Evolutionary conservation across 2,329 filamentous ascomycete species (phyloP).

Genomic region (Ophiocordyceps camponoti-saundersi): DNA sequence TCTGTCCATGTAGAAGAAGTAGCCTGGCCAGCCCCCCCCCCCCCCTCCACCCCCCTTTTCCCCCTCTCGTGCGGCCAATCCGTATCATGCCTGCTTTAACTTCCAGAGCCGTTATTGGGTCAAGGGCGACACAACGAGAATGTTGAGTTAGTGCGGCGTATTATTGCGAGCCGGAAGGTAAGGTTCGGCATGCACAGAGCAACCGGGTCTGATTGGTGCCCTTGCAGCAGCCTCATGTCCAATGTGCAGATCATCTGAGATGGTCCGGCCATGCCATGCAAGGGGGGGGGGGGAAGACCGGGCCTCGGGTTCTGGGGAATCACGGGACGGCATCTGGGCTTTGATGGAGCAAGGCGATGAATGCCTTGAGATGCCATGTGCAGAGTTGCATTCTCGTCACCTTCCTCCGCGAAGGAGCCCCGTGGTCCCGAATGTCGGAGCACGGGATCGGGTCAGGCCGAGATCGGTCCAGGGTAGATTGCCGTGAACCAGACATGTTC

Average conservation of each 20-base stretch:
- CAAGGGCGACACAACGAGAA: neutral
- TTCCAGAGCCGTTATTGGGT: neutral
- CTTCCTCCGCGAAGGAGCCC: too few species aligned
- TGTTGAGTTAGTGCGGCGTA: neutral
- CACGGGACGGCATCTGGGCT: neutral
- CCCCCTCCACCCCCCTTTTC: too few species aligned
- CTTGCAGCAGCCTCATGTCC: neutral
- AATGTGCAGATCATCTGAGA: neutral
- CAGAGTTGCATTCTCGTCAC: neutral
- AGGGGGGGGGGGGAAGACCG: too few species aligned
- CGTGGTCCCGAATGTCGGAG: too few species aligned
- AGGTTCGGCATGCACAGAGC: neutral
- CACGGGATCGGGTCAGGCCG: too few species aligned
- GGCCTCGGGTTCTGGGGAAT: neutral
- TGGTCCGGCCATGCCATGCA: neutral
- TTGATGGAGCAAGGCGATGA: too few species aligned
- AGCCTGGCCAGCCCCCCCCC: too few species aligned
- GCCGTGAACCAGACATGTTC: too few species aligned
- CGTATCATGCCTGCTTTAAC: neutral
- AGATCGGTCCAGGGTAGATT: too few species aligned
- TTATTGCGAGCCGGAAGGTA: neutral
- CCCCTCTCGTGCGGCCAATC: too few species aligned
- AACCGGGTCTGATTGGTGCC: neutral
- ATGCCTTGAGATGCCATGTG: neutral
- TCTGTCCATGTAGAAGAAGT: too few species aligned